A percentile compares a stretch with the other conserved stretches of the same genome.
These are phyloP conservation scores for Acacia melanoxylon DNA, from an alignment of 306 rosid genomes.

Conservation along the genomic window DNA sequence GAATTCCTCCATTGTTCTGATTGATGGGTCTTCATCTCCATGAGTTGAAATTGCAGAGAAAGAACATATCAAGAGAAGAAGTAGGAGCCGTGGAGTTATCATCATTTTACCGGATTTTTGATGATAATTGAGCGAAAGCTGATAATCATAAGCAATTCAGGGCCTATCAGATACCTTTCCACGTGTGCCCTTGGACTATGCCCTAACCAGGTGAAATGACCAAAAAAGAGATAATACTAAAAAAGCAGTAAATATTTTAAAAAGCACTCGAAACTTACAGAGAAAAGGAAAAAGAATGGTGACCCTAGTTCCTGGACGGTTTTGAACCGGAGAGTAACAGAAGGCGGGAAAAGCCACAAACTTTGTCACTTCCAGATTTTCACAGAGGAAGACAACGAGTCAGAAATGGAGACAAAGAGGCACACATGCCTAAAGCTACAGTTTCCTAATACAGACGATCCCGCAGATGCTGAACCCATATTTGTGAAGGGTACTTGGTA, in stretches of 20 bases:
- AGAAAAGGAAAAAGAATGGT: neutral
- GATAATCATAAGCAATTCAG: neutral
- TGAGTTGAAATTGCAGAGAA: constrained; percentile 44
- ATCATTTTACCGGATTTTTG: constrained; percentile 23
- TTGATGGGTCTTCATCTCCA: constrained; percentile 59
- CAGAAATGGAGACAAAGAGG: constrained; percentile 44
- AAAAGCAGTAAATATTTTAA: neutral
- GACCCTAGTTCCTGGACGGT: neutral
- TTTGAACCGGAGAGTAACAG: neutral
- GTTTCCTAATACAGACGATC: constrained; percentile 17
- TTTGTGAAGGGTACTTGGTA: constrained; percentile 78
- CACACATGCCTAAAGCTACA: constrained; percentile 74
- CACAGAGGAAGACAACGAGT: neutral
- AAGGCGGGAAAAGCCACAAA: constrained; percentile 18
- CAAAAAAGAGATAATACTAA: neutral
- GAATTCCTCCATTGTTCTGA: constrained; percentile 82
- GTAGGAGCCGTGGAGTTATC: constrained; percentile 34
- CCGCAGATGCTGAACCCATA: constrained; percentile 40
- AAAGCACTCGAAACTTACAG: neutral
- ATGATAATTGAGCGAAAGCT: neutral
- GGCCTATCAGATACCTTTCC: neutral
- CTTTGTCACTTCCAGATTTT: neutral
- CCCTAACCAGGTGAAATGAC: too few species aligned
- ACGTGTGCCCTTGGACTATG: neutral
- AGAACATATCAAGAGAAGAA: constrained; percentile 33